Percentiles rank a stretch among this genome's conserved stretches.
Evolutionary conservation across 2,329 filamentous ascomycete genomes (phyloP).

Genomic region (Trichoderma sp.): DNA sequence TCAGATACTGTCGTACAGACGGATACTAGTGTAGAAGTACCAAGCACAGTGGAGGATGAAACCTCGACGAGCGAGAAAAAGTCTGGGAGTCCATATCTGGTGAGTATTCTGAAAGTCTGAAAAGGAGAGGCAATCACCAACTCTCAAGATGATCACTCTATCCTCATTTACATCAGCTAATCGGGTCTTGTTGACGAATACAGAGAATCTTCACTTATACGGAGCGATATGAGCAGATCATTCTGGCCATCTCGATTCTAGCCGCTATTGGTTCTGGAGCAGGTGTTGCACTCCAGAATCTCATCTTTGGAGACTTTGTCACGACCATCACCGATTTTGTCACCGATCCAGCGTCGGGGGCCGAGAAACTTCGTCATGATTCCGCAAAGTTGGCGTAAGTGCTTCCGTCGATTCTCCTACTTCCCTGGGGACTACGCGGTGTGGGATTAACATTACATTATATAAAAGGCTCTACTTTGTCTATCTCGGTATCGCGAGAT

Average conservation of each 20-base stretch:
- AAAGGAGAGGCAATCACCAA: not conserved
- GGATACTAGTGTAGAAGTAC: not conserved
- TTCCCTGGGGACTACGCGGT: not conserved
- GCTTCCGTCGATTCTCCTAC: not conserved
- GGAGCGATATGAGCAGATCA: not conserved
- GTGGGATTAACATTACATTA: conserved; percentile 40
- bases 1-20: not conserved
- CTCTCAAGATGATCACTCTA: not conserved
- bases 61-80: not conserved
- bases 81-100: conserved; percentile 4
- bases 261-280: conserved; percentile 38
- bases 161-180: not conserved
- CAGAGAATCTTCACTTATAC: conserved; percentile 13
- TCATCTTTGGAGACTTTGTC: conserved; percentile 40
- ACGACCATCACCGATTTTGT: conserved; percentile 36
- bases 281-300: conserved; percentile 37
- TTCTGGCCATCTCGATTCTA: conserved; percentile 21
- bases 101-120: not conserved
- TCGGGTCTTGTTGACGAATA: not conserved
- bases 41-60: not conserved
- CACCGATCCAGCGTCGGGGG: conserved; percentile 24
- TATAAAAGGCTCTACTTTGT: conserved; percentile 55
- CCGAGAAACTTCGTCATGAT: conserved; percentile 31
- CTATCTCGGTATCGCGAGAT: conserved; percentile 55
- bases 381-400: conserved; percentile 33